Evolutionary conservation across 768 basidiomycete species (phyloP), one percentile per base, ranked within the genome.

Genomic region (Boletus huronensis): DNA sequence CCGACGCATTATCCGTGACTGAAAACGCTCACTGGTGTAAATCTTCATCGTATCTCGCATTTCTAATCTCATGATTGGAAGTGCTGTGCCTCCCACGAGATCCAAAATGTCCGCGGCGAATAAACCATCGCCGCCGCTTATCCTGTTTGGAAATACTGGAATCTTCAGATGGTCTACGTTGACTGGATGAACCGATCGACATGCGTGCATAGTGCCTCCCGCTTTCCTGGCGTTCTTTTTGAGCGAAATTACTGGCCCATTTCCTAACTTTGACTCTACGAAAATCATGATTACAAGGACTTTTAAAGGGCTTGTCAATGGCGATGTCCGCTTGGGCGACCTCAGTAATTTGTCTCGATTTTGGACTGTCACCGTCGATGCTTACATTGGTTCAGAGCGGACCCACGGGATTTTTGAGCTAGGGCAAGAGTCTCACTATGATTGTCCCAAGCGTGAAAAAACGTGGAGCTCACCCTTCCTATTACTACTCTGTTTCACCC

Each of bases 171-270:
- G 29, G 3, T 19, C 46, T 31, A 25, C 35, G 55, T 52, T 43
- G 55, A 23, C 40, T 7, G 10, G 60, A 41, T 13, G 56, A 50
- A 26, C 60, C 59, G 5, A 59, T 59, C 17, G 65, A 59, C 60
- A 64, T 66, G 48, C 66, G 64, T 11, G 54, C 54, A 17, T 57
- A 55, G 38, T 45, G 54, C 46, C 42, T 54, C 38, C 48, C 48
- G 21, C 23, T 11, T 23, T 41, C 49, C 8, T 28, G 31, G 32
- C n/a, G 44, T 23, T 26, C 46, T 39, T 53, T 68, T 34, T n/a
- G 50, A 38, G 48, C 17, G 17, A 8, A 28, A 19, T 55, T 57
- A 6, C 21, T n/a, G 2, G 31, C 19, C 65, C 58, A 61, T 23
- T 23, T 25, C 31, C 19, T 50, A 40, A 29, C 25, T 38, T 51